phyloP scores from a whole-genome alignment of 2,329 filamentous ascomycete species.

The Cytospora mali region DNA sequence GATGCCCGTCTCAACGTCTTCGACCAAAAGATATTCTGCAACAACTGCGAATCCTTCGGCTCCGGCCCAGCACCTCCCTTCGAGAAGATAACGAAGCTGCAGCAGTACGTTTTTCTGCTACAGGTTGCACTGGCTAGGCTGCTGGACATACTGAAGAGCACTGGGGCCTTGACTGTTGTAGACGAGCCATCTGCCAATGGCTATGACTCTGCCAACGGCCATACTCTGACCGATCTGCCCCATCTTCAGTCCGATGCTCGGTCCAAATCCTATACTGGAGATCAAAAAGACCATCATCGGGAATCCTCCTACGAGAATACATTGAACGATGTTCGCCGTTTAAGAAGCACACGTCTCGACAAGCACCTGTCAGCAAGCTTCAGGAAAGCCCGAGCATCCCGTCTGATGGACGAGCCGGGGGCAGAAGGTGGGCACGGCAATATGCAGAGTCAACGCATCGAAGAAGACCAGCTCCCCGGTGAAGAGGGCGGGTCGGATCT shows the following conservation, averaged over 20 bases:
- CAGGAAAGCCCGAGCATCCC: conserved; percentile 84
- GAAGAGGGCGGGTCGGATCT: conserved; percentile 74
- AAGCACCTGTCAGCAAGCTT: conserved; percentile 93
- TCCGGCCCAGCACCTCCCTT: conserved; percentile 60
- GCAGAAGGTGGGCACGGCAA: conserved; percentile 58
- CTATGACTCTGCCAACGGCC: conserved; percentile 68
- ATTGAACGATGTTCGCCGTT: conserved; percentile 87
- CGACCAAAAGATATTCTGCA: conserved; percentile 73
- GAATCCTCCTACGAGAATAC: conserved; percentile 91
- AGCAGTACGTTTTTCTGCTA: conserved; percentile 92
- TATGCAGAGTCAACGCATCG: conserved; percentile 68
- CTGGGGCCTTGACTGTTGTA: conserved; percentile 75
- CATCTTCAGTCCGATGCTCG: conserved; percentile 67
- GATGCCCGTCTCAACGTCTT: conserved; percentile 72
- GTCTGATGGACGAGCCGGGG: conserved; percentile 87
- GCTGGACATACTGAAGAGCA: conserved; percentile 81
- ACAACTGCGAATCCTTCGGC: conserved; percentile 61
- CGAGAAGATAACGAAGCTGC: conserved; percentile 77
- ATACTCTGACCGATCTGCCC: conserved; percentile 51
- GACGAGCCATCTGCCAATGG: conserved; percentile 71
- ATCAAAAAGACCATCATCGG: conserved; percentile 59
- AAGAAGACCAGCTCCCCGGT: conserved; percentile 74
- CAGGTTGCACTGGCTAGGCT: conserved; percentile 88
- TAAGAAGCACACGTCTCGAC: conserved; percentile 91
- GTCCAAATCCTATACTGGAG: conserved; percentile 73